phyloP scores from a whole-genome alignment of 495 filamentous ascomycete species.

The Penicillium maclennaniae region DNA sequence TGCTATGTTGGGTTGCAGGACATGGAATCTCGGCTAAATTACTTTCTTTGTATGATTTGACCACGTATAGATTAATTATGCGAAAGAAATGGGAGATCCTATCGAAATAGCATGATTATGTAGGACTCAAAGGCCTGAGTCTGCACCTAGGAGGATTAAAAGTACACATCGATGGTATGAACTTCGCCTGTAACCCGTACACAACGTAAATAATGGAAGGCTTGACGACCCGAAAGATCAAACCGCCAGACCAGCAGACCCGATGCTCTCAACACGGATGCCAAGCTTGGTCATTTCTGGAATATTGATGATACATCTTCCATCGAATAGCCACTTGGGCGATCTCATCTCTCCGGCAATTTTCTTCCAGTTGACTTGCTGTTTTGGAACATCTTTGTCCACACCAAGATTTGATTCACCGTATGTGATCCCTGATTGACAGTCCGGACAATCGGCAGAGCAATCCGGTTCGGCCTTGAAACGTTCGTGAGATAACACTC shows the following conservation, averaged over 20 bases:
- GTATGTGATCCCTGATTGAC: slow-evolving; percentile 12
- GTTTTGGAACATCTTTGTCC: slow-evolving; percentile 2
- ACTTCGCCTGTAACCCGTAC: background rate
- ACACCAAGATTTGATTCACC: background rate
- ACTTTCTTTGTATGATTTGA: too few species aligned
- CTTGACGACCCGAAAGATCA: background rate
- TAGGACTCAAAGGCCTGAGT: background rate
- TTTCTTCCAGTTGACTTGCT: slow-evolving; percentile 47
- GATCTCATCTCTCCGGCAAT: slow-evolving; percentile 53
- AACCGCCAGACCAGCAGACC: slow-evolving; percentile 7
- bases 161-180: background rate
- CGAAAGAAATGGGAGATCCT: background rate
- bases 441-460: slow-evolving; percentile 23
- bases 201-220: background rate
- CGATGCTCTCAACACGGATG: slow-evolving; percentile 18
- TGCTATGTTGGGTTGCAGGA: too few species aligned
- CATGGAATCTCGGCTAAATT: too few species aligned
- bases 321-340: slow-evolving; percentile 69
- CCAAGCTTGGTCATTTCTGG: slow-evolving; percentile 10
- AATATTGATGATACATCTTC: slow-evolving; percentile 58
- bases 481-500: background rate
- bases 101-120: background rate
- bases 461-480: slow-evolving; percentile 18
- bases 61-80: background rate
- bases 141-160: background rate